Evolutionary conservation across 2,329 filamentous ascomycete genomes (phyloP).

Genomic region (Sphaceloma murrayae): DNA sequence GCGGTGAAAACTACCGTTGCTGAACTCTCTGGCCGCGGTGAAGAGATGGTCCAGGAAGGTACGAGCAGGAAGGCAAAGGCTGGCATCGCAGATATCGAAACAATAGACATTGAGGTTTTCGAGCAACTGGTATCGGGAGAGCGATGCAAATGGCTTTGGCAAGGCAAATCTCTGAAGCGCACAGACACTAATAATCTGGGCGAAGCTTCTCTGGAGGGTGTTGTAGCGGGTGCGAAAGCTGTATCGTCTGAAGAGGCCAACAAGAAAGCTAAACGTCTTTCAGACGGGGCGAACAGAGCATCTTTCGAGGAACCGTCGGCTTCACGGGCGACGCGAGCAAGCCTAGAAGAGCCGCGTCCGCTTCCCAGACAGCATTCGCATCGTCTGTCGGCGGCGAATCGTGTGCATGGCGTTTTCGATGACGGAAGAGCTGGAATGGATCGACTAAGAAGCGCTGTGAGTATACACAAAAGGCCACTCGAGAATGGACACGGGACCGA

Average conservation of each 20-base stretch:
- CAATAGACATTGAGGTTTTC: conserved; percentile 77
- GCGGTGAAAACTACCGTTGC: conserved; percentile 93
- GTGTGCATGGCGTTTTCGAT: conserved; percentile 13
- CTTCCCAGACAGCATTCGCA: conserved; percentile 2
- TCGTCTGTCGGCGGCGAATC: conserved; percentile 1
- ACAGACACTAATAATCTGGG: conserved; percentile 17
- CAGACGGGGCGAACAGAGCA: neutral
- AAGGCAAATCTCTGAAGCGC: conserved; percentile 71
- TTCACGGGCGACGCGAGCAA: conserved; percentile 9
- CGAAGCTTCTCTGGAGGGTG: conserved; percentile 16
- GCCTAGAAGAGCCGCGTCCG: conserved; percentile 2
- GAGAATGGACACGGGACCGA: conserved; percentile 2
- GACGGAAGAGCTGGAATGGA: conserved; percentile 13
- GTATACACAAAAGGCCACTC: conserved; percentile 3
- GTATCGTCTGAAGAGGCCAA: neutral
- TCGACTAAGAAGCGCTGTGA: conserved; percentile 7
- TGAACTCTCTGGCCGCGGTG: conserved; percentile 85
- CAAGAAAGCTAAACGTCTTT: neutral
- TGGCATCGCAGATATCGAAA: conserved; percentile 87
- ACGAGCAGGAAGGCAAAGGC: conserved; percentile 74
- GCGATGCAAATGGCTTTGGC: conserved; percentile 87
- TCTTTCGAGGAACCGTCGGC: conserved; percentile 3
- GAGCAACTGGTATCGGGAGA: conserved; percentile 69
- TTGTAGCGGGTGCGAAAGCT: neutral
- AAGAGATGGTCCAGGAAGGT: conserved; percentile 92